A percentile compares a stretch with the other conserved stretches of the same genome.
These are phyloP conservation scores for Kazachstania sp. DNA, from an alignment of 1,139 yeast genomes.

Conservation along the genomic window DNA sequence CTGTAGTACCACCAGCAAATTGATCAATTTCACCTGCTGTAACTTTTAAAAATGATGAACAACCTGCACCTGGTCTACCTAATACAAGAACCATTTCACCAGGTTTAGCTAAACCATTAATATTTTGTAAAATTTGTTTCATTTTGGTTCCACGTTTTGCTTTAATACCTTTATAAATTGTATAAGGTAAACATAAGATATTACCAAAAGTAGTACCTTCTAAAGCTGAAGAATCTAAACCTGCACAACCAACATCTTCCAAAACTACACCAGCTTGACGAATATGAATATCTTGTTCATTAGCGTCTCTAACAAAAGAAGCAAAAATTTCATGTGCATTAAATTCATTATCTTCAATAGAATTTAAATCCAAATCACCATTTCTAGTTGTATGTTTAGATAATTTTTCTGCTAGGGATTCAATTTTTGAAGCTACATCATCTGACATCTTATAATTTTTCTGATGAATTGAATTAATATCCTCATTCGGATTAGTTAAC, in stretches of 20 bases:
- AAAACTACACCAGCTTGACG: constrained; percentile 42
- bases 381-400: constrained; percentile 20
- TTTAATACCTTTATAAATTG: constrained; percentile 22
- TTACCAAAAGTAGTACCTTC: constrained; percentile 44
- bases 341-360: constrained; percentile 12
- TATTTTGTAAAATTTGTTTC: constrained; percentile 39
- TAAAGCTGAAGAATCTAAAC: constrained; percentile 42
- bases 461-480: background rate
- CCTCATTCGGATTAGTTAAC: constrained; percentile 8
- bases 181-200: constrained; percentile 36
- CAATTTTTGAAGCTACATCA: constrained; percentile 9
- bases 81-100: constrained; percentile 56
- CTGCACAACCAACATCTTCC: constrained; percentile 40
- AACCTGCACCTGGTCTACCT: constrained; percentile 65
- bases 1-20: constrained; percentile 30
- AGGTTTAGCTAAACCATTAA: constrained; percentile 40
- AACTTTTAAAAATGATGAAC: constrained; percentile 49
- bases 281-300: constrained; percentile 39
- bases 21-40: constrained; percentile 42
- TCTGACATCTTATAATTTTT: background rate
- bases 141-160: constrained; percentile 13
- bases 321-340: constrained; percentile 15
- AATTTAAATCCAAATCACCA: constrained; percentile 12
- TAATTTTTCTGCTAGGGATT: constrained; percentile 20
- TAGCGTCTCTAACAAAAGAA: constrained; percentile 20